Percentiles rank a stretch among this genome's conserved stretches.
phyloP scores from a whole-genome alignment of 306 rosid species.

The Canavalia ensiformis region DNA sequence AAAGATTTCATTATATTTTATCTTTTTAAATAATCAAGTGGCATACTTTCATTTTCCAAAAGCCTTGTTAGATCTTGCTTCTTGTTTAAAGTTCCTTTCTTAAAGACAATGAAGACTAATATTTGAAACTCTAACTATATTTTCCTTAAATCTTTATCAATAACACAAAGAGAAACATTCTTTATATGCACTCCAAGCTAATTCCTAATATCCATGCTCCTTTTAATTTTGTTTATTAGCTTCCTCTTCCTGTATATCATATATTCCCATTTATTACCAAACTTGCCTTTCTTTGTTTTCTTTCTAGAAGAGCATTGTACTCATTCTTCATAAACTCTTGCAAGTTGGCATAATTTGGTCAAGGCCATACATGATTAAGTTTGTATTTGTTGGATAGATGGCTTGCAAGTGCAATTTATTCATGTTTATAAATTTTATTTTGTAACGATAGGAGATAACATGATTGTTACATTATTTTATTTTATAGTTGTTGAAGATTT shows the following conservation, averaged over 20 bases:
- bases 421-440: no score
- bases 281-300: no score
- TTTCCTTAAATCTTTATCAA: conserved; percentile 24
- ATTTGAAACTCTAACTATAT: not conserved
- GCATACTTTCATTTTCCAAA: conserved; percentile 45
- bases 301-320: not conserved
- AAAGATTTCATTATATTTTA: conserved; percentile 49
- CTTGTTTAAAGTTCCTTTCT: conserved; percentile 59
- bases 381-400: no score
- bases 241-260: not conserved
- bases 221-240: not conserved
- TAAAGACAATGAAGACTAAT: conserved; percentile 47
- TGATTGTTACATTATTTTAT: no score
- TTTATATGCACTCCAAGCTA: not conserved
- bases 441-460: no score
- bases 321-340: not conserved
- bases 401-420: no score
- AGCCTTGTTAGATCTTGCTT: conserved; percentile 42
- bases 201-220: not conserved
- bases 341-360: conserved; percentile 15
- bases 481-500: no score
- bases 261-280: no score
- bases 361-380: conserved; percentile 11
- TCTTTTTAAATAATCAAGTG: conserved; percentile 50
- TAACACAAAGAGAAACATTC: conserved; percentile 16